These are phyloP conservation scores for Calocera cornea DNA, from an alignment of 768 basidiomycete genomes.

Conservation along the genomic window DNA sequence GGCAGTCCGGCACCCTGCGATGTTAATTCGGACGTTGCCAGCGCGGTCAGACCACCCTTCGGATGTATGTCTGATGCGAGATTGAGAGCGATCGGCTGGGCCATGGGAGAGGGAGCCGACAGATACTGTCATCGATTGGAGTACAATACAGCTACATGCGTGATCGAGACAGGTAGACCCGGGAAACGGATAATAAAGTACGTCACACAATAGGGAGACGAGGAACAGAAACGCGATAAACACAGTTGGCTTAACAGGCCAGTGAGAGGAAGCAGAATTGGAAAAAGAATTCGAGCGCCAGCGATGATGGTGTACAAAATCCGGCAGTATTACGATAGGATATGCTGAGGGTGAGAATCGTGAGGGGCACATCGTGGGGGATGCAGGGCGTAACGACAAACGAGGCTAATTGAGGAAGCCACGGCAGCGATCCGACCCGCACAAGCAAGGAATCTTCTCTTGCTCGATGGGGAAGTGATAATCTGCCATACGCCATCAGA, in stretches of 20 bases:
- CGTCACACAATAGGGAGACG: not conserved
- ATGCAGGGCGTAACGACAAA: not conserved
- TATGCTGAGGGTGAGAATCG: not conserved
- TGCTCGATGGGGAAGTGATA: conserved; percentile 99
- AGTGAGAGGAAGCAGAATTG: not conserved
- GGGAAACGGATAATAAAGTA: not conserved
- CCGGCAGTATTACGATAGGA: not conserved
- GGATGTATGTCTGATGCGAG: no score
- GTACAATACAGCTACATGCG: conserved; percentile 4
- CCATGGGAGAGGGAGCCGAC: not conserved
- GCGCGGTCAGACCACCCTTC: no score
- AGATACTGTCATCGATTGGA: not conserved
- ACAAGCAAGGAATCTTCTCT: conserved; percentile 89
- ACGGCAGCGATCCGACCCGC: conserved; percentile 80
- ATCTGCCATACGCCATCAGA: conserved; percentile 36
- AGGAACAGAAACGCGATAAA: not conserved
- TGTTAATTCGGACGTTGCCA: no score
- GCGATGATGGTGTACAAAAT: not conserved
- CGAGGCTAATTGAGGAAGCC: conserved; percentile 78
- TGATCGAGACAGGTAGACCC: not conserved
- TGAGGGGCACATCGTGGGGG: not conserved
- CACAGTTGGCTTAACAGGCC: not conserved
- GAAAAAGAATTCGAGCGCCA: not conserved
- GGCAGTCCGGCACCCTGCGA: no score
- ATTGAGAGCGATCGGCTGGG: no score